Percentiles rank a stretch among this genome's conserved stretches.
phyloP scores from a whole-genome alignment of 1,139 yeast genomes.

The Insectozyma bohioensis region DNA sequence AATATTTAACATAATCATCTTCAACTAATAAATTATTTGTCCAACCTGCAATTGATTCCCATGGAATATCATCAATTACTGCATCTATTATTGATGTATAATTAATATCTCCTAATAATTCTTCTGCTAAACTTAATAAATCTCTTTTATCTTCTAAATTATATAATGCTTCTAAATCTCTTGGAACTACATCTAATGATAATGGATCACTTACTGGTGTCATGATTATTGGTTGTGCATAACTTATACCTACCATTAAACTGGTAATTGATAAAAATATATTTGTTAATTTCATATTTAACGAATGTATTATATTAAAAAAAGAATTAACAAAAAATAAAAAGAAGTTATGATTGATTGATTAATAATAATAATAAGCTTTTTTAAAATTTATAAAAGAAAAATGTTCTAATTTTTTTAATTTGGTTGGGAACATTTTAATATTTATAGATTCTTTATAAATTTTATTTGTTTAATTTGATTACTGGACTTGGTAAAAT shows the following conservation, averaged over 20 bases:
- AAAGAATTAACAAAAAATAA: too few relatives aligned
- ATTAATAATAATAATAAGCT: too few relatives aligned
- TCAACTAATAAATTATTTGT: slow-evolving; percentile 26
- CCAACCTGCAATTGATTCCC: slow-evolving; percentile 34
- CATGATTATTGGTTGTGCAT: slow-evolving; percentile 9
- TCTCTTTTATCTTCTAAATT: slow-evolving; percentile 23
- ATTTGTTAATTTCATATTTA: slow-evolving; percentile 13
- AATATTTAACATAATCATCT: slow-evolving; percentile 22
- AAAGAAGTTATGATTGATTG: too few relatives aligned
- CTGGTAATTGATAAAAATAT: slow-evolving; percentile 8
- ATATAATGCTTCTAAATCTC: slow-evolving; percentile 8
- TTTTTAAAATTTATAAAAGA: too few relatives aligned
- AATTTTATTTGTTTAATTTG: too few relatives aligned
- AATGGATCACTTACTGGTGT: slow-evolving; percentile 12
- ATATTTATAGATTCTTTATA: too few relatives aligned
- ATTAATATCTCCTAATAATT: slow-evolving; percentile 19
- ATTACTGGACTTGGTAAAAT: too few relatives aligned
- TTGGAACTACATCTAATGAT: slow-evolving; percentile 7
- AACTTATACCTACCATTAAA: slow-evolving; percentile 8
- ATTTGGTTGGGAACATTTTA: too few relatives aligned
- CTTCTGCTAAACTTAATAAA: slow-evolving; percentile 14
- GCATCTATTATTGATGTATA: slow-evolving; percentile 19
- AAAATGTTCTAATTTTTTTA: too few relatives aligned
- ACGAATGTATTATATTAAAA: too few relatives aligned
- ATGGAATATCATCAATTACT: slow-evolving; percentile 22